Evolutionary conservation across 805 yeast species (phyloP), one percentile per base, ranked within the genome.

Genomic region (Saccharomycopsis guyanensis): DNA sequence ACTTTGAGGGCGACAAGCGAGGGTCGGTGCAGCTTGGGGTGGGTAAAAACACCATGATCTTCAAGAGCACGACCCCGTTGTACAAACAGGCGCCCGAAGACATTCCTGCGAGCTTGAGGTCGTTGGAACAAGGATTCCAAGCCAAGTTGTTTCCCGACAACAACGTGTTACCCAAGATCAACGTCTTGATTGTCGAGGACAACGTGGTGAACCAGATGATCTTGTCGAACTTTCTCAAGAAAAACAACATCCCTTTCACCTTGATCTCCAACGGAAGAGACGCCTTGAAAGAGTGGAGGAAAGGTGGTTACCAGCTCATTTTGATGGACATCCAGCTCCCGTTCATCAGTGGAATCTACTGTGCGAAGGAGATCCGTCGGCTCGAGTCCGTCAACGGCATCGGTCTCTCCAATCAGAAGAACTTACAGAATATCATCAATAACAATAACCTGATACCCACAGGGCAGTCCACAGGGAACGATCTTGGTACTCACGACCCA

Each of bases 321-420:
- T 73, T 93, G 38, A 93, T 93, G 98, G 99, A 93, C 69, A 85
- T 93, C 57, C 97, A 93, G 65, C 70, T 93, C 46, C 99, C 99
- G 0, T 95, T 88, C 2, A 80, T 91, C 71, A 86, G 96, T 1
- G 99, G 99, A 29, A 76, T 93, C 31, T 96, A 91, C 52, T 97
- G 95, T 2, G 85, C 97, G 1, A 82, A 84, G 58, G 96, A 87
- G 57, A 93, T 93, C 35, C 71, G 99, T 45, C 71, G 89, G 40
- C 66, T 88, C 39, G 99, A 93, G 59, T 77, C 78, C 54, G 64
- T 82, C 31, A 87, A 88, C 59, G 73, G 81, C 29, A 86, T 89
- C 52, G 96, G 96, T 8, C 37, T 44, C 13, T 23, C 40, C 3
- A 49, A 49, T 34, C 38, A 38, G n/a, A 36, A 25, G n/a, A 35